Percentiles rank a stretch among this genome's conserved stretches.
These are phyloP conservation scores for Akanthomyces muscarius DNA, from an alignment of 2,329 filamentous ascomycete species.

Conservation along the genomic window DNA sequence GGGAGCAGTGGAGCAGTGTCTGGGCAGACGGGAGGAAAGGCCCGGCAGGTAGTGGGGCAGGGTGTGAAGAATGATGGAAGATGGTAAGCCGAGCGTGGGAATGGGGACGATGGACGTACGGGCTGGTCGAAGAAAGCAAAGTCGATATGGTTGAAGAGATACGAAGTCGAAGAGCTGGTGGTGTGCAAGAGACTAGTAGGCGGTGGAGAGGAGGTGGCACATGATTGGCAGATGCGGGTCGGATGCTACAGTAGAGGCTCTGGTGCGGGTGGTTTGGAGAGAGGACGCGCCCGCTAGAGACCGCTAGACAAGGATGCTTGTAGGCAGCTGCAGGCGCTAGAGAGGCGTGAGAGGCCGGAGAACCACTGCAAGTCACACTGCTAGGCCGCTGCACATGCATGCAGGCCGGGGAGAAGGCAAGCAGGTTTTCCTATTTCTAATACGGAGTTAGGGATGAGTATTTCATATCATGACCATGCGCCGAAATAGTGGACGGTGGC, in stretches of 20 bases:
- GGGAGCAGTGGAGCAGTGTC: conserved; percentile 11
- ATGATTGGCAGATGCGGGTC: conserved; percentile 19
- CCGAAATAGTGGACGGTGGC: background rate
- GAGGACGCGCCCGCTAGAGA: conserved; percentile 3
- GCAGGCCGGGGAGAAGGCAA: background rate
- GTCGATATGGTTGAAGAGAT: conserved; percentile 11
- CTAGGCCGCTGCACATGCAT: background rate
- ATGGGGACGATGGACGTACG: conserved; percentile 3
- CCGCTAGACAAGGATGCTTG: background rate
- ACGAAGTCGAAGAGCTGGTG: conserved; percentile 6
- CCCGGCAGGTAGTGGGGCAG: conserved; percentile 1
- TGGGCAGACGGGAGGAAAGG: conserved; percentile 10
- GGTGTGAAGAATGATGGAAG: conserved; percentile 10
- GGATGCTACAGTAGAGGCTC: conserved; percentile 12
- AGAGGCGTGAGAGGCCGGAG: background rate
- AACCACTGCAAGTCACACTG: conserved; percentile 7
- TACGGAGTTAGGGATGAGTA: background rate
- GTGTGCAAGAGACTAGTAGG: conserved; percentile 6
- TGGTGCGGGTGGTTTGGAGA: background rate
- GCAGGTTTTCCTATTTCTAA: background rate
- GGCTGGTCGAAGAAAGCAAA: background rate
- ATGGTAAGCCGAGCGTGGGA: background rate
- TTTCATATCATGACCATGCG: background rate
- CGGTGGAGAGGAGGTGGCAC: conserved; percentile 17
- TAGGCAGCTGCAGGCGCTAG: background rate